Percentiles rank a stretch among this genome's conserved stretches.
These are phyloP conservation scores for Tolypocladium guangdongense DNA, from an alignment of 2,329 filamentous ascomycete genomes.

Conservation along the genomic window DNA sequence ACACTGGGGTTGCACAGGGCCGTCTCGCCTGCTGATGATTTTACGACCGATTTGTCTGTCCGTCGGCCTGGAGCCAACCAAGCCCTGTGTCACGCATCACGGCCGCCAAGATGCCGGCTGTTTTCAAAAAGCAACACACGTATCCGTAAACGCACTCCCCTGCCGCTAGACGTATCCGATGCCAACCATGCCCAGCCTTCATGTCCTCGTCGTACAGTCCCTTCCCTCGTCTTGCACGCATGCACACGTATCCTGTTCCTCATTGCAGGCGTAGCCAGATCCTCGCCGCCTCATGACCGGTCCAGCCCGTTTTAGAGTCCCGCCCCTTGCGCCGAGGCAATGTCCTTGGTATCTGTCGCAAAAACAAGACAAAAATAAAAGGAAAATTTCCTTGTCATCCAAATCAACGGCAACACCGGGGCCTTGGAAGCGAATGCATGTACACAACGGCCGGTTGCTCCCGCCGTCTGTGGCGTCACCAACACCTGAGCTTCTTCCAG, in stretches of 20 bases:
- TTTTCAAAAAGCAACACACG: not conserved
- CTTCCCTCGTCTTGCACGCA: not conserved
- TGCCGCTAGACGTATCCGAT: not conserved
- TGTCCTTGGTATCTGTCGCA: conserved; percentile 1
- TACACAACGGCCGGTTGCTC: not conserved
- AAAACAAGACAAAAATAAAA: not conserved
- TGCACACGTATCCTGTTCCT: not conserved
- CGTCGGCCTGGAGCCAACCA: not conserved
- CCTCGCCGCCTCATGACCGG: not conserved
- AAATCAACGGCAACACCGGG: not conserved
- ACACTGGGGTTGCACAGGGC: not conserved
- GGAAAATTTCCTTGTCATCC: not conserved
- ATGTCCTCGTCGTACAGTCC: not conserved
- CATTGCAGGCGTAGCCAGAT: not conserved
- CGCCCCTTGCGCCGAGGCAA: not conserved
- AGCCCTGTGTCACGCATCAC: not conserved
- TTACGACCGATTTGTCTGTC: not conserved
- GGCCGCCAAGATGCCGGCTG: not conserved
- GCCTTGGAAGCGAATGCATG: not conserved
- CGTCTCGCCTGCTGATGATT: not conserved
- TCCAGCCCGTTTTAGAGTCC: not conserved
- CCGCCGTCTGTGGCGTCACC: conserved; percentile 23
- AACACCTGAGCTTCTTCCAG: conserved; percentile 46
- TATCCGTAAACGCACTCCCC: not conserved
- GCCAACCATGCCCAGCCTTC: not conserved